phyloP scores from a whole-genome alignment of 2,329 filamentous ascomycete species.

The Grosmannia clavigera region DNA sequence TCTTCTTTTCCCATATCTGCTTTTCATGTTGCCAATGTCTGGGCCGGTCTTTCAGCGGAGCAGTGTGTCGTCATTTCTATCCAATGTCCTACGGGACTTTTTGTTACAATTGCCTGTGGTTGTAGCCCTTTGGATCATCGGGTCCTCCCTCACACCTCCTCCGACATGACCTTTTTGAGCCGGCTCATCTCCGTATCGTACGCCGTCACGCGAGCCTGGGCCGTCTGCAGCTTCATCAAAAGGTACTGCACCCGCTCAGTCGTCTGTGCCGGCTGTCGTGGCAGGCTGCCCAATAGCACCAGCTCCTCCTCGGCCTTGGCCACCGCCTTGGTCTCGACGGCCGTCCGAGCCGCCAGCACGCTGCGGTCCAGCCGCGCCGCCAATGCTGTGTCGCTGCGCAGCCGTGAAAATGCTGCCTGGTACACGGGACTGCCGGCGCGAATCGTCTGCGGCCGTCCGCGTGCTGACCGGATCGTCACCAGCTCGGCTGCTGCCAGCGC shows the following conservation, averaged over 20 bases:
- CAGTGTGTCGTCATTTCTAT: not conserved
- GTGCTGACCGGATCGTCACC: constrained; percentile 59
- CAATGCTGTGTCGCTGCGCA: constrained; percentile 62
- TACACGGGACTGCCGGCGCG: constrained; percentile 78
- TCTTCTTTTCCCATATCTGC: not conserved
- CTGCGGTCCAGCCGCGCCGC: constrained; percentile 61
- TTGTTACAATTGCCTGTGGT: not conserved
- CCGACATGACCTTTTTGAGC: constrained; percentile 57
- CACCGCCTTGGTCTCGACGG: constrained; percentile 61
- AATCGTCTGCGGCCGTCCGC: constrained; percentile 68
- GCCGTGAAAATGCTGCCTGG: constrained; percentile 63
- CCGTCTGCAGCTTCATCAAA: constrained; percentile 56
- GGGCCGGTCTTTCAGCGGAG: not conserved
- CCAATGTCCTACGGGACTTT: not conserved
- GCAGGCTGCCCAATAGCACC: constrained; percentile 53
- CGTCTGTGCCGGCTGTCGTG: constrained; percentile 58
- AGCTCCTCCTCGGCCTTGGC: constrained; percentile 73
- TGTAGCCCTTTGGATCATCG: not conserved
- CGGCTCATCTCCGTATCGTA: constrained; percentile 60
- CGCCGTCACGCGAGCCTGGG: constrained; percentile 60
- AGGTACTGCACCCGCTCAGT: constrained; percentile 57
- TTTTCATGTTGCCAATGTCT: not conserved
- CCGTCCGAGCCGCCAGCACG: constrained; percentile 55
- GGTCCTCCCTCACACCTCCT: constrained; percentile 13
- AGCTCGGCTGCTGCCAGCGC: constrained; percentile 76